Base-by-base conservation (phyloP, 2,329 filamentous ascomycete genomes). In the Pestalotiopsis sp. region DNA sequence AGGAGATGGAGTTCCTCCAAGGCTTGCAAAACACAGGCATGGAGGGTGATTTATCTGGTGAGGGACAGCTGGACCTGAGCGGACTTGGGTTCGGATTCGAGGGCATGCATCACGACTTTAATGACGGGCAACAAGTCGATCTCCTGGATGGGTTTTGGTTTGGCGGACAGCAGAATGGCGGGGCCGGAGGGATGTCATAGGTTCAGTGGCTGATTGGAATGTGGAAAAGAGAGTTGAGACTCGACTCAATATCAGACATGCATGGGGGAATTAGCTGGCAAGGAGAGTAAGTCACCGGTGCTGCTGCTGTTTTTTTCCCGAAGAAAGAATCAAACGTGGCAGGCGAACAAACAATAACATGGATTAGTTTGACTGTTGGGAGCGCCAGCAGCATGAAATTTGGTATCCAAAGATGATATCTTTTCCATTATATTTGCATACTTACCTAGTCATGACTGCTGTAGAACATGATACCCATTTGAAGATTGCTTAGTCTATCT, bases 81-180 rank as follows among this genome's bases (percentile, higher is more conserved):
- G 90, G 90, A 0, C 90, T 91, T 71, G 90, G 90, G 68, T 84
- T 93, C 61, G 90, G 90, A 41, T 90, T 88, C 87, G 85, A 89
- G 69, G 84, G 85, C 13, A 83, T 90, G 76, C 85, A 89, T 74
- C 89, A 91, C 72, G 90, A 92, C 74, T 91, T 86, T 69, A 84
- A 84, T 69, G 86, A 90, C 61, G 84, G 84, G 65, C 84, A 87
- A 76, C 85, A 89, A 75, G 85, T 92, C 75, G 88, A 92, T 69
- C 86, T 91, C 0, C 93, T 94, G 78, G 91, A 93, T 75, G 89
- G 89, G 0, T 93, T 93, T 77, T 92, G 92, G 81, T 92, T 92
- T 76, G 90, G 90, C 1, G 86, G 86, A 0, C 85, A 86, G 72
- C 82, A 82, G 71, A 78, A 81, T 4, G 76, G 76, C 14, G 73